Evolutionary conservation across 1,284 basidiomycete species (phyloP), one percentile per base, ranked within the genome.

Genomic region (Ustilago xerochloae): DNA sequence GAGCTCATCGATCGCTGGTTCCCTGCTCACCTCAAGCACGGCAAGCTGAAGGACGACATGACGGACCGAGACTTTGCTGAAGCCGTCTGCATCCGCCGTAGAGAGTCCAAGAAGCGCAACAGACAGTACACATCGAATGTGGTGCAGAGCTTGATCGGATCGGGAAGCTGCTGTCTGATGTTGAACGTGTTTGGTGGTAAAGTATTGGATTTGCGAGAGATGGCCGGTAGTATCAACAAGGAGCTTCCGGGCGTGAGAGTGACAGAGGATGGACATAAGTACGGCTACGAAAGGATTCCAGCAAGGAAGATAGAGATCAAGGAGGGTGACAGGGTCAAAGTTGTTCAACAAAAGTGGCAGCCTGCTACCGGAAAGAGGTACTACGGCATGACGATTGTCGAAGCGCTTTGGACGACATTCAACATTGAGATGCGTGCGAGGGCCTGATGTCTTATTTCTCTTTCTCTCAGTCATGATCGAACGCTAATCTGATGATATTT

Each of bases 1-100:
- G 69, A 72, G 12, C 48, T 72, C 47, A 72, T 72, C 48, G 69
- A 72, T 26, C 69, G 63, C 5, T 72, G 63, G 59, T 72, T 72
- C 63, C 69, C 69, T 4, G 47, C 63, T 5, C 60, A 41, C 10
- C 56, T 51, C 60, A 69, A 63, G 52, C 55, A 63, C 45, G 60
- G 61, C 18, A 50, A 63, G 32, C 33, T 47, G 9, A 69, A 60
- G 28, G 18, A 32, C 13, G 60, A 56, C 36, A 47, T 72, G 55
- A 60, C 60, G 3, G 59, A 72, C 10, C 46, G 45, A 43, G 56
- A 72, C n/a, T 67, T 72, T 41, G 69, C 60, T 13, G 47, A 61
- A 24, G 69, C 63, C 2, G 28, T 72, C 13, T 60, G 59, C 39
- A 57, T 47, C 26, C 60, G 60, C 43, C 63, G 69, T 7, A 32